Percentiles rank a stretch among this genome's conserved stretches.
Evolutionary conservation across 129 eudicot species (phyloP).

Genomic region (Centella asiatica): DNA sequence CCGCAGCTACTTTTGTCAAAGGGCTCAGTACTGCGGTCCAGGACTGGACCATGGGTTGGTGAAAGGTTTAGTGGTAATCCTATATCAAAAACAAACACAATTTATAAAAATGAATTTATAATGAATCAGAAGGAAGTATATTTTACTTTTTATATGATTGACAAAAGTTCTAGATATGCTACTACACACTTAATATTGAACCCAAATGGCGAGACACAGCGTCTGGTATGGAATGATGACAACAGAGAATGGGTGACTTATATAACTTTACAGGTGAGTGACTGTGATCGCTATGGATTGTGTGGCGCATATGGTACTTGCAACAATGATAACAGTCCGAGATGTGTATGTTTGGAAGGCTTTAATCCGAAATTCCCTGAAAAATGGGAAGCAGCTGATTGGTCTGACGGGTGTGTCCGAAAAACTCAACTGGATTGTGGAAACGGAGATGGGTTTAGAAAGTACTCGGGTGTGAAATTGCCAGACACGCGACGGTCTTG

Average conservation of each 20-base stretch:
- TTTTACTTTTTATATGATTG: background rate
- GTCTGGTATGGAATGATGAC: background rate
- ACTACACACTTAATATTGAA: background rate
- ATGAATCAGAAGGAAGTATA: background rate
- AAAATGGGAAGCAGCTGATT: background rate
- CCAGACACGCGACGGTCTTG: slow-evolving; percentile 24
- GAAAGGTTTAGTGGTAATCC: background rate
- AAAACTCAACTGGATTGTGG: slow-evolving; percentile 10
- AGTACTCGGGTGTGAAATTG: slow-evolving; percentile 16
- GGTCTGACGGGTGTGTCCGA: background rate
- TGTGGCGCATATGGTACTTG: slow-evolving; percentile 5
- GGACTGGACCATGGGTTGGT: slow-evolving; percentile 7
- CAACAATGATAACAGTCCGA: background rate
- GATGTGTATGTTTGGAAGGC: background rate
- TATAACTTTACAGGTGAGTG: background rate
- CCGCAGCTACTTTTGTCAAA: background rate
- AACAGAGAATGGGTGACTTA: background rate
- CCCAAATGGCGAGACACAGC: background rate
- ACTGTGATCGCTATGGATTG: background rate
- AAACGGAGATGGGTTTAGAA: slow-evolving; percentile 8
- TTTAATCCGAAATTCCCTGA: background rate
- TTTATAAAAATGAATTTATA: background rate
- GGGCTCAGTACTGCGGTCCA: background rate
- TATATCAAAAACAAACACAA: background rate
- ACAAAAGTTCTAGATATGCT: background rate